Evolutionary conservation across 495 filamentous ascomycete species (phyloP), one percentile per base, ranked within the genome.

Genomic region (Penicillium crystallinum): DNA sequence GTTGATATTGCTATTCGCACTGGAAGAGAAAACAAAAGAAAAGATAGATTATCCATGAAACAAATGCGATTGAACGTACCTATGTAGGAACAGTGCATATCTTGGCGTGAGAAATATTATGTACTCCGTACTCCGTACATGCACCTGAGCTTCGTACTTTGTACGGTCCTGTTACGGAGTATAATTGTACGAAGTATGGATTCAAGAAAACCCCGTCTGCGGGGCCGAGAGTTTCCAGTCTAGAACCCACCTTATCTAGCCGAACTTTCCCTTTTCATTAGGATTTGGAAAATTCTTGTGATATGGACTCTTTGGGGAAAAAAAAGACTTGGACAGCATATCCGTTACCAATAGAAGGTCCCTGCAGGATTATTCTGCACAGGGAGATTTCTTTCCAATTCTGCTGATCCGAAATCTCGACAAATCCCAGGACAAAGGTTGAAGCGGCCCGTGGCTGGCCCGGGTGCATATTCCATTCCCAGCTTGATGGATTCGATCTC

Each of bases 381-480:
- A 8, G 40, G 40, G 7, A 29, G 30, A n/a, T n/a, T n/a, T n/a
- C n/a, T 34, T 22, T 12, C 22, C n/a, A 17, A 15, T 17, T 29
- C 25, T 45, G 40, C 23, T 29, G 40, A 18, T 27, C 33, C 49
- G 36, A 14, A 27, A 36, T 30, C 25, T 10, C 22, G 47, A 27
- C 25, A 27, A 40, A 43, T 53, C 46, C 58, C 55, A 60, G 53
- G 33, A 46, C 34, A 47, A 37, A 52, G 53, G 56, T 30, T 49
- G 35, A 46, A 54, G 36, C 40, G 59, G 46, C 41, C 58, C 52
- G 52, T 58, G 54, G 54, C 48, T 63, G 35, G 50, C 25, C 51
- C 42, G 53, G 58, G 56, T 57, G 50, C 42, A 30, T 56, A 58
- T 64, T 58, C 55, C 61, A 61, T 64, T 58, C 55, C 61, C 61